Conservation (phyloP, 345 rosid species). For the Barbarea vulgaris region DNA sequence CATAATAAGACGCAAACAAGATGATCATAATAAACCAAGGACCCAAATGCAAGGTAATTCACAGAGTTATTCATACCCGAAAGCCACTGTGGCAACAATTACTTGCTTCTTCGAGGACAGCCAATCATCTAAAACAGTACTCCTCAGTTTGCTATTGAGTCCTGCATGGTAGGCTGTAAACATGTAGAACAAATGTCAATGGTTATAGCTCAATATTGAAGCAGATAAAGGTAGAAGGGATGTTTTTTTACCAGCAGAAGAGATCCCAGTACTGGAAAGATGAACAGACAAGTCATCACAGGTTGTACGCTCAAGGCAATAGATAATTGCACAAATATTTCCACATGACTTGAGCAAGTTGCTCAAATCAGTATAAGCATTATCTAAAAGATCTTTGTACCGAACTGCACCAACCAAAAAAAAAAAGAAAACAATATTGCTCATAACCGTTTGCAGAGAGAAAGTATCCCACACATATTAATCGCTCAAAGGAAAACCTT, state of each 20-base stretch:
- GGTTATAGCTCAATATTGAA: background rate
- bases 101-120: constrained; percentile 88
- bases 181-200: constrained; percentile 19
- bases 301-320: constrained; percentile 93
- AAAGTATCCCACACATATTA: constrained; percentile 1
- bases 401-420: constrained; percentile 64
- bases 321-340: constrained; percentile 78
- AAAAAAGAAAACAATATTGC: background rate
- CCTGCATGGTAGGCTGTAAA: constrained; percentile 95
- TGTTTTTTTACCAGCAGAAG: constrained; percentile 69
- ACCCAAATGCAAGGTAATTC: background rate
- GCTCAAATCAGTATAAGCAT: constrained; percentile 74
- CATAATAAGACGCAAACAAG: constrained; percentile 39
- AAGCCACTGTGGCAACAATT: constrained; percentile 97
- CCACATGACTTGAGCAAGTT: constrained; percentile 68
- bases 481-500: constrained; percentile 57
- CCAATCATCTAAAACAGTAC: constrained; percentile 88
- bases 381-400: constrained; percentile 83
- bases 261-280: constrained; percentile 73
- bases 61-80: constrained; percentile 67
- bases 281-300: constrained; percentile 84
- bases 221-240: constrained; percentile 1
- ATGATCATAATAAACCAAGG: constrained; percentile 43
- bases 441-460: background rate
- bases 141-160: constrained; percentile 73